Evolutionary conservation across 805 yeast species (phyloP).

Genomic region (Isabelozyma pseudorhagii): DNA sequence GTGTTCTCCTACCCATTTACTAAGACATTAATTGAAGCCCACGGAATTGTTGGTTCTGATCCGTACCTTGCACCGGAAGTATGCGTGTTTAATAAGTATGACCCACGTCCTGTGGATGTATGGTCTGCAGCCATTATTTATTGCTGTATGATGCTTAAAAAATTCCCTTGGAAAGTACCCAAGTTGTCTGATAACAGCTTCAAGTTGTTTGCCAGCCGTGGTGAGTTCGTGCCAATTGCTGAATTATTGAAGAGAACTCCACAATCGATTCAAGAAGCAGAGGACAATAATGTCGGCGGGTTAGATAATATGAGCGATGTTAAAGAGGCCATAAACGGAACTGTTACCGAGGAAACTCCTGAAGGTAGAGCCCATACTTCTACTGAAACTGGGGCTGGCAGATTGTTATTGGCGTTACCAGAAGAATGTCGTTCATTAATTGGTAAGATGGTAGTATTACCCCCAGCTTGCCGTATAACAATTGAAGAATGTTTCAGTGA

Average conservation of each 20-base stretch:
- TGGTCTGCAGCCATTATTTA: slow-evolving; percentile 85
- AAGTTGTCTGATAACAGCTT: slow-evolving; percentile 66
- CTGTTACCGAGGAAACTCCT: slow-evolving; percentile 8
- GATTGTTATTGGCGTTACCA: slow-evolving; percentile 68
- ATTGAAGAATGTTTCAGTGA: slow-evolving; percentile 77
- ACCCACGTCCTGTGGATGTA: slow-evolving; percentile 75
- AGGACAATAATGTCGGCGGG: slow-evolving; percentile 3
- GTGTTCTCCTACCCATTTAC: slow-evolving; percentile 72
- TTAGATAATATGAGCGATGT: slow-evolving; percentile 11
- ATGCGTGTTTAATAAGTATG: slow-evolving; percentile 53
- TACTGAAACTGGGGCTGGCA: slow-evolving; percentile 64
- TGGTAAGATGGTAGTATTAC: slow-evolving; percentile 74
- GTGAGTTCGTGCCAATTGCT: slow-evolving; percentile 58
- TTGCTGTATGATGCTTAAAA: slow-evolving; percentile 81
- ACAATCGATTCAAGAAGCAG: slow-evolving; percentile 3
- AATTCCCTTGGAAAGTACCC: slow-evolving; percentile 89
- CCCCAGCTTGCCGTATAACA: slow-evolving; percentile 82
- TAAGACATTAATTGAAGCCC: slow-evolving; percentile 54
- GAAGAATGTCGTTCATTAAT: slow-evolving; percentile 65
- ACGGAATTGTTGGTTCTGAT: slow-evolving; percentile 81
- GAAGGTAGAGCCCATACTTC: slow-evolving; percentile 56
- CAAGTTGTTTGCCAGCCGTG: slow-evolving; percentile 51
- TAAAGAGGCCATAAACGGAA: slow-evolving; percentile 11
- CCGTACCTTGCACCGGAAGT: slow-evolving; percentile 88
- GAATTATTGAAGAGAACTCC: slow-evolving; percentile 41